Evolutionary conservation across 179 eudicot genomes (phyloP).

Genomic region (Silene coronaria): DNA sequence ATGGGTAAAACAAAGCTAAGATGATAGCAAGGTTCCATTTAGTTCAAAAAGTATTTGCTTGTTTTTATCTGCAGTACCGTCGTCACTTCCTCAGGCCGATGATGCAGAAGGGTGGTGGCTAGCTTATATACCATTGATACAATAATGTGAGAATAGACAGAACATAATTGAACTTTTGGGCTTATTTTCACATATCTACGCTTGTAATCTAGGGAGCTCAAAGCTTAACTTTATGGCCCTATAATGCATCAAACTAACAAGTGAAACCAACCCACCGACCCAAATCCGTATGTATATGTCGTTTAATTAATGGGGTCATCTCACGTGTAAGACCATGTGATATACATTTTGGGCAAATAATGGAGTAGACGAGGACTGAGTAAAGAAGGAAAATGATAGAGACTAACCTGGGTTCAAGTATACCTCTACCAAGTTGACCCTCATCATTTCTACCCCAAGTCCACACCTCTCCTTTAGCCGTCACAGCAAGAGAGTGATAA

Average conservation of each 20-base stretch:
- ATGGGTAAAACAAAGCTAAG: not conserved
- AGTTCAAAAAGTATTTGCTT: not conserved
- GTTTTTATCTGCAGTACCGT: not conserved
- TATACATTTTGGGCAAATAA: not conserved
- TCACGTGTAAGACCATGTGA: not conserved
- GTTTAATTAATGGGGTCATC: not conserved
- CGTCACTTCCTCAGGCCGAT: no score
- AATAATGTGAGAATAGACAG: not conserved
- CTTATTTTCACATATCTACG: not conserved
- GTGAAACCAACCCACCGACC: not conserved
- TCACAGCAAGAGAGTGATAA: conserved; percentile 91
- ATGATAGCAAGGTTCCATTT: not conserved
- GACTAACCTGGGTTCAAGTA: conserved; percentile 58
- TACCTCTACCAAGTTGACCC: conserved; percentile 79
- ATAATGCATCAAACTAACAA: not conserved
- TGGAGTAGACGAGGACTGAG: not conserved
- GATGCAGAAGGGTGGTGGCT: no score
- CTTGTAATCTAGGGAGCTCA: not conserved
- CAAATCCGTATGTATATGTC: not conserved
- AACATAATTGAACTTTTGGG: not conserved
- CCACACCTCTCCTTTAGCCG: conserved; percentile 77
- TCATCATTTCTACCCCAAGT: conserved; percentile 95
- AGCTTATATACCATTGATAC: no score
- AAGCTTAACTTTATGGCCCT: not conserved
- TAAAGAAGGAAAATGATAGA: conserved; percentile 6